Conservation (phyloP, 371 early-diverging fungal species). For the Coemansia sp. region DNA sequence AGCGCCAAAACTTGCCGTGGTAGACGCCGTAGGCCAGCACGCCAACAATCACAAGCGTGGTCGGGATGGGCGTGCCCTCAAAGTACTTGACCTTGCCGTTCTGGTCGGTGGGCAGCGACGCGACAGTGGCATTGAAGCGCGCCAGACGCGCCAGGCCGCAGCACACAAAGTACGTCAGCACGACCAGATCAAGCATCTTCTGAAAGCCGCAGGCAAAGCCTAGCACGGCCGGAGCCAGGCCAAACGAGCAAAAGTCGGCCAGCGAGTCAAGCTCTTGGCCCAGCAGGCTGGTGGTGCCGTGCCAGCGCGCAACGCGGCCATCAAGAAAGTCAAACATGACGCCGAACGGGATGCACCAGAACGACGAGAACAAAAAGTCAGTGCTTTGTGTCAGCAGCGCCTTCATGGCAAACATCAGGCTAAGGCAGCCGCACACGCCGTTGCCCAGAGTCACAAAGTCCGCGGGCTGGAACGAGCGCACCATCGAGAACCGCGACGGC, state of each 20-base stretch:
- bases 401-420: constrained; percentile 79
- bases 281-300: constrained; percentile 68
- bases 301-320: constrained; percentile 88
- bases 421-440: constrained; percentile 78
- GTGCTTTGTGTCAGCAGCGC: constrained; percentile 69
- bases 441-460: constrained; percentile 86
- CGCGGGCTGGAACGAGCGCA: constrained; percentile 69
- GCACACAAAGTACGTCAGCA: constrained; percentile 81
- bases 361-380: constrained; percentile 64
- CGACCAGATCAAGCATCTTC: constrained; percentile 71
- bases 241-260: constrained; percentile 87
- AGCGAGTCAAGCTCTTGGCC: constrained; percentile 63
- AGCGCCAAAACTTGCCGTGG: constrained; percentile 56
- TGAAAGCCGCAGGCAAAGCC: constrained; percentile 87
- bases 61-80: constrained; percentile 92
- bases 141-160: constrained; percentile 89
- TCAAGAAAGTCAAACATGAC: constrained; percentile 83
- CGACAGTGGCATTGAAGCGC: constrained; percentile 85
- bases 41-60: constrained; percentile 67
- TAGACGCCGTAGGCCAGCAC: constrained; percentile 68
- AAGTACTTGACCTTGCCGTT: constrained; percentile 79
- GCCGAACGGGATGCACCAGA: constrained; percentile 76
- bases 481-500: constrained; percentile 53
- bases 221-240: constrained; percentile 82
- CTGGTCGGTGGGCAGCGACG: constrained; percentile 70